A percentile compares a stretch with the other conserved stretches of the same genome.
Evolutionary conservation across 2,329 filamentous ascomycete genomes (phyloP).

Genomic region (Ceratocystiopsis brevicomis): DNA sequence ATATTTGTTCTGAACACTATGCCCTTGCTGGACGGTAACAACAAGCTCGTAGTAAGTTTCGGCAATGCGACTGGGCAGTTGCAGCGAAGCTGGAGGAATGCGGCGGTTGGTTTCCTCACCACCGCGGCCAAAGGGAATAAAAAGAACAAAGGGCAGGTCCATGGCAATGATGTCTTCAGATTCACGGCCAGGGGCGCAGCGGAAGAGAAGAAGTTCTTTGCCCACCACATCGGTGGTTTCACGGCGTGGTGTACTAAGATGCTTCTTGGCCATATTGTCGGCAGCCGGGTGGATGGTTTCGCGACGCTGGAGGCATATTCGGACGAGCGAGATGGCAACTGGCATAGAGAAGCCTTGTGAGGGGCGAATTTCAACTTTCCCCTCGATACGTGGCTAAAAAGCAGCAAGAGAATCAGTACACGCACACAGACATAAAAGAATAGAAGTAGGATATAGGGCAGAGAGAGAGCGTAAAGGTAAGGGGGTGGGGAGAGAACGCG

Average conservation of each 20-base stretch:
- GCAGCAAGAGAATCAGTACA: not conserved
- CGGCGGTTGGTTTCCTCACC: slow-evolving; percentile 77
- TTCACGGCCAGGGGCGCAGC: slow-evolving; percentile 67
- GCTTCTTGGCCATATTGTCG: slow-evolving; percentile 83
- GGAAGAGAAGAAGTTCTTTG: slow-evolving; percentile 83
- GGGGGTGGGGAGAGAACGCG: slow-evolving; percentile 5
- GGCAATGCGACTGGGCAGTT: slow-evolving; percentile 78
- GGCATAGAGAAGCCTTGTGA: slow-evolving; percentile 70
- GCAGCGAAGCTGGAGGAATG: slow-evolving; percentile 80
- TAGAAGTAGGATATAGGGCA: not conserved
- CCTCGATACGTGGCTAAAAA: slow-evolving; percentile 77
- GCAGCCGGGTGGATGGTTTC: slow-evolving; percentile 94
- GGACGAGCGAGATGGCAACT: slow-evolving; percentile 78
- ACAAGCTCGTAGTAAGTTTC: slow-evolving; percentile 96
- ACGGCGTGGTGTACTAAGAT: slow-evolving; percentile 73
- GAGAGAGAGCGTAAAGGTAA: not conserved
- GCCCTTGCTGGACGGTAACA: slow-evolving; percentile 84
- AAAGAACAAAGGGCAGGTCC: slow-evolving; percentile 93
- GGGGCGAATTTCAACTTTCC: slow-evolving; percentile 90
- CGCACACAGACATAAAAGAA: too few species aligned
- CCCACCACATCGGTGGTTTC: slow-evolving; percentile 86
- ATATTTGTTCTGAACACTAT: slow-evolving; percentile 74
- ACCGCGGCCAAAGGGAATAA: slow-evolving; percentile 85
- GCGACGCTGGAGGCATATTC: slow-evolving; percentile 79
- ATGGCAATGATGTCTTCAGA: slow-evolving; percentile 81